Base-by-base conservation (phyloP, 1,284 basidiomycete genomes). In the Thecaphora frezii region DNA sequence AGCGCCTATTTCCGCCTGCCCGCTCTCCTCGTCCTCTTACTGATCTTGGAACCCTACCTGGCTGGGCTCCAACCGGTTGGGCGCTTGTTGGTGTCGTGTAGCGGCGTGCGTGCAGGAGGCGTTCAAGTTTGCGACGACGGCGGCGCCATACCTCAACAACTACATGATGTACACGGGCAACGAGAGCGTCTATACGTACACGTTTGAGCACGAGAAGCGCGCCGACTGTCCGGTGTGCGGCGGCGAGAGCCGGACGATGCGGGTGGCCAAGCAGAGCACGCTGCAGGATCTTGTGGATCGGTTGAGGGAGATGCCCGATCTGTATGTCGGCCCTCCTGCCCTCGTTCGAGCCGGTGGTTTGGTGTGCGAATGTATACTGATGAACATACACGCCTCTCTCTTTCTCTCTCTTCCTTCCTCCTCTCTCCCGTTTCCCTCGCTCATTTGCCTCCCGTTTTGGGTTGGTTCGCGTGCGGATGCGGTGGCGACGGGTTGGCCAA, bases 101-200 rank as follows among this genome's bases (percentile, higher is more conserved):
- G 93, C 94, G 16, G 90, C 93, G 2, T 98, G 96, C 81, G 98
- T 94, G 76, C 97, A 97, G 69, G 96, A 99, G 81, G 96, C 96
- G 10, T 93, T 98, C 85, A 99, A 99, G 82, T 90, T 99, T 56
- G 94, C 92, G 19, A 98, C 96, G 0, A 90, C 87, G 58, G 89
- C 90, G 24, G 94, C 93, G 0, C 90, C 93, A 1, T 96, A 87
- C 78, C 84, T 99, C 40, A 90, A 97, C 82, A 98, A 98, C 81
- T 99, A 98, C 81, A 97, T 98, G 85, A 80, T 84, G 83, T 85
- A 84, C 68, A 82, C 94, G 58, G 96, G 96, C 28, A 97, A 93
- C 38, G 93, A 97, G 51, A 89, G 91, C 26, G 86, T 98, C 7
- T 99, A 98, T 81, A 96, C 94, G 1, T 96, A 91, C 81, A 98